Base-by-base conservation (phyloP, 2,329 filamentous ascomycete species). In the Pseudofabraea citricarpa region DNA sequence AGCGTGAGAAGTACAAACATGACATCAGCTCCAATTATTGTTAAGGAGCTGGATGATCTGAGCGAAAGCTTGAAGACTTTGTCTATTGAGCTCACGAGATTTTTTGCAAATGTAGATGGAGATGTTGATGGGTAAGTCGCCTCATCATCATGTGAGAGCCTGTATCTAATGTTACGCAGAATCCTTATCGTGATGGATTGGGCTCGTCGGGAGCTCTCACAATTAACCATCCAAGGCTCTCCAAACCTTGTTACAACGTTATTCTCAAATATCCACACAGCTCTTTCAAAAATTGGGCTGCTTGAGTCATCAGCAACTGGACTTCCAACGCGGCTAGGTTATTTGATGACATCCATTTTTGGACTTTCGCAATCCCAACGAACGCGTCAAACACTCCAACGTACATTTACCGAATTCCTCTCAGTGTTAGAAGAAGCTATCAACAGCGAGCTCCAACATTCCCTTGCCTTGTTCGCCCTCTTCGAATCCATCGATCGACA, bases 131-230 rank as follows among this genome's bases (percentile, higher is more conserved):
- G 77, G 79, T 83, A 70, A 55, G 70, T 66, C 23, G 44, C 42
- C 37, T 24, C 10, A n/a, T 24, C 36, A 40, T 15, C 3, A 43
- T n/a, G 35, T 21, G 29, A 39, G 26, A 38, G 36, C 20, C 10
- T 10, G 35, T 38, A 48, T 45, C 56, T 59, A 39, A 61, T 40
- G 26, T 12, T 15, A 23, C 41, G 27, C 57, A 84, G 85, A 47
- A 95, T 96, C 53, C 75, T 97, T 26, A 85, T 93, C 48, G 89
- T 94, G 40, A 96, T 97, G 90, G 89, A 95, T 61, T 96, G 91
- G 91, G 87, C 89, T 12, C 85, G 85, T 59, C 82, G 90, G 52
- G 90, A 96, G 63, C 78, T 97, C 12, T 74, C 81, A 47, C 81
- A 82, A 36, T 70, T 93, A 44, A 77, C 81, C 48, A 72, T 73